A percentile compares a stretch with the other conserved stretches of the same genome.
Evolutionary conservation across 2,329 filamentous ascomycete genomes (phyloP).

Genomic region (Monilinia polystroma): DNA sequence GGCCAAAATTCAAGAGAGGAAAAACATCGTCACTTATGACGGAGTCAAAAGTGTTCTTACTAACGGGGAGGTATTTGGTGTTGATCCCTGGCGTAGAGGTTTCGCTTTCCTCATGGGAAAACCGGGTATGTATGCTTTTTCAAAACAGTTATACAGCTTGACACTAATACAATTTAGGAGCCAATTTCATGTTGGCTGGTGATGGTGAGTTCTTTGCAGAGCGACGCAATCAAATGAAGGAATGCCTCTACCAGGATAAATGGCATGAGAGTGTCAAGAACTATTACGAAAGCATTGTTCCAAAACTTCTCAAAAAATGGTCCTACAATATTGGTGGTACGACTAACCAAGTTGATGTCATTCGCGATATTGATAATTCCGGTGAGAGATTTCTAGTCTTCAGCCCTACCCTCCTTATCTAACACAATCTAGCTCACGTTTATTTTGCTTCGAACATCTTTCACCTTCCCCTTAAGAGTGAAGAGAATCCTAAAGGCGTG

Average conservation of each 20-base stretch:
- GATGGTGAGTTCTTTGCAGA: conserved; percentile 50
- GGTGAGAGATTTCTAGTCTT: conserved; percentile 42
- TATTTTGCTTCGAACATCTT: conserved; percentile 54
- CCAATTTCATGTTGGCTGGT: conserved; percentile 57
- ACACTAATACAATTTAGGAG: conserved; percentile 27
- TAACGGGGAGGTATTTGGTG: conserved; percentile 37
- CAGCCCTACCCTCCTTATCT: conserved; percentile 46
- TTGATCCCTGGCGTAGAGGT: conserved; percentile 33
- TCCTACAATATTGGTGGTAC: conserved; percentile 28
- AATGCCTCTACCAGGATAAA: conserved; percentile 58
- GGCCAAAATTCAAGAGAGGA: conserved; percentile 21
- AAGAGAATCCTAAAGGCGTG: conserved; percentile 49
- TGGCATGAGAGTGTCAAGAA: conserved; percentile 62
- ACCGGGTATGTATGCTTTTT: conserved; percentile 17
- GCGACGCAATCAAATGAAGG: conserved; percentile 54
- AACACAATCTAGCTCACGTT: conserved; percentile 42
- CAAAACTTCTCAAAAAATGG: conserved; percentile 47
- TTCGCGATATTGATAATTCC: conserved; percentile 57
- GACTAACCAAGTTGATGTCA: conserved; percentile 56
- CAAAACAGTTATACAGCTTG: not conserved
- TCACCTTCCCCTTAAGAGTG: conserved; percentile 53
- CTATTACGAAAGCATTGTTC: conserved; percentile 63
- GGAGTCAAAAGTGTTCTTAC: conserved; percentile 37
- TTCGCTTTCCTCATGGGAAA: conserved; percentile 24
- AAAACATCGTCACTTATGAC: conserved; percentile 21